Evolutionary conservation across 768 basidiomycete species (phyloP), one percentile per base, ranked within the genome.

Genomic region (Kwoniella sp.): DNA sequence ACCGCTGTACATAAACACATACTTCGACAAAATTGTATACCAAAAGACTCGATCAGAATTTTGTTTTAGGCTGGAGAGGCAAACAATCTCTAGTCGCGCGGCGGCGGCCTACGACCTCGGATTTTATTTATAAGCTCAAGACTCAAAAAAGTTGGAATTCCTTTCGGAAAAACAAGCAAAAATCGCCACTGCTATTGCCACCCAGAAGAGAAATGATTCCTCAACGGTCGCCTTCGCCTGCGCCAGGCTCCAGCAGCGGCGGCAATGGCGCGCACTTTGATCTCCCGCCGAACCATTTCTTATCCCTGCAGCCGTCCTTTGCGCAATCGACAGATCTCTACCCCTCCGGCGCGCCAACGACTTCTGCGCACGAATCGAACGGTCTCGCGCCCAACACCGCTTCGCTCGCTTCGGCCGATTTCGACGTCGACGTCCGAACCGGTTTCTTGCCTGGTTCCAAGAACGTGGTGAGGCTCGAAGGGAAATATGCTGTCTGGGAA

Each of bases 371-470:
- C 58, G 63, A 53, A 26, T 73, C 76, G 9, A 58, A 68, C 55
- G 73, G 72, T 72, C 69, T 73, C 12, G 81, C 79, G 8, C 77
- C 80, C 15, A 86, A 87, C 66, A 86, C 85, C 15, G 84, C 86
- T 23, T 89, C 90, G 13, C 86, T 90, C 64, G 89, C 90, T 11
- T 88, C 89, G 2, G 89, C 90, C 70, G 90, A 90, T 83, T 98
- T 92, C 83, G 93, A 97, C 78, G 90, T 98, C 65, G 92, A 94
- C 78, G 88, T 89, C 11, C 84, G 87, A 17, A 92, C 92, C 0
- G 94, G 95, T 0, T 97, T 98, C 80, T 89, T 97, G 87, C 90
- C 94, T 1, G 88, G 90, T 0, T 83, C 86, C 15, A 86, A 87
- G 0, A 93, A 93, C 1, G 78, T 89, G 0, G 71, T 81, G 7